phyloP scores from a whole-genome alignment of 2,329 filamentous ascomycete genomes.

The Talaromyces sp. region DNA sequence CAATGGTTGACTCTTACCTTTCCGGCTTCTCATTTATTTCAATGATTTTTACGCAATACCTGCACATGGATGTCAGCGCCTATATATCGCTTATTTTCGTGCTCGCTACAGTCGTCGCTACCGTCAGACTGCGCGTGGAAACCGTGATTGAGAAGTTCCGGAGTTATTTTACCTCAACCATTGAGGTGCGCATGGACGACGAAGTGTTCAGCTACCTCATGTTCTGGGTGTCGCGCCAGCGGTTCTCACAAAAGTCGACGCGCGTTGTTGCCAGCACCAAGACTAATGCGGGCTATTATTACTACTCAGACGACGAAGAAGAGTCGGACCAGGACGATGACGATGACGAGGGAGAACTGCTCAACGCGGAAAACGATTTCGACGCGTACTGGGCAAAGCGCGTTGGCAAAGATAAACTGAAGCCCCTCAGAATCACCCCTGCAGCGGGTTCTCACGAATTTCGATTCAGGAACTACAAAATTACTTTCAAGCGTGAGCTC shows the following conservation, averaged over 20 bases:
- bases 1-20: constrained; percentile 3
- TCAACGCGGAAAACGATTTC: constrained; percentile 36
- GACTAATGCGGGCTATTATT: constrained; percentile 35
- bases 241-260: constrained; percentile 54
- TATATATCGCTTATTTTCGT: constrained; percentile 56
- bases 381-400: constrained; percentile 38
- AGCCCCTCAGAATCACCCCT: constrained; percentile 53
- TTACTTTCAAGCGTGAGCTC: constrained; percentile 34
- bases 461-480: constrained; percentile 55
- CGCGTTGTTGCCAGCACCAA: constrained; percentile 62
- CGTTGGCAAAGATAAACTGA: constrained; percentile 31
- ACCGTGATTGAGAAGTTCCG: constrained; percentile 46
- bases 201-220: constrained; percentile 69
- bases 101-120: constrained; percentile 44
- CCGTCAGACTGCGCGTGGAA: constrained; percentile 48
- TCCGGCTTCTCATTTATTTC: constrained; percentile 36
- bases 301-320: constrained; percentile 8
- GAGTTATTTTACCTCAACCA: constrained; percentile 57
- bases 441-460: constrained; percentile 63
- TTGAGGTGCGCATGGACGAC: constrained; percentile 62
- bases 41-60: constrained; percentile 8
- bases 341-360: constrained; percentile 32
- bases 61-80: constrained; percentile 19
- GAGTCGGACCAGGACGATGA: constrained; percentile 18
- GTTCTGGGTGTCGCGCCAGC: constrained; percentile 61